Conservation (phyloP, 139 green algal genomes). For the Bryopsis sp. region DNA sequence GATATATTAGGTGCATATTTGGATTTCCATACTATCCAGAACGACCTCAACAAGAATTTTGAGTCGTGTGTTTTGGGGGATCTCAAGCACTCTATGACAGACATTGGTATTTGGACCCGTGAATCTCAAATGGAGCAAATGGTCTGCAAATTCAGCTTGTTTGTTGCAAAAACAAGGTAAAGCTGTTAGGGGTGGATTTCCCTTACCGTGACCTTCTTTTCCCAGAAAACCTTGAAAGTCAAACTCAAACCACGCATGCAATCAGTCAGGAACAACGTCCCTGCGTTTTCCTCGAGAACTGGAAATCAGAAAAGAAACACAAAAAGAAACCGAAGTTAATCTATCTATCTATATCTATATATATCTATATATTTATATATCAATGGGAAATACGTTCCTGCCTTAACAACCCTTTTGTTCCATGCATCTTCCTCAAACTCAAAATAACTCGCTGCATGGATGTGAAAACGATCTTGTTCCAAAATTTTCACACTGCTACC, state of each 20-base stretch:
- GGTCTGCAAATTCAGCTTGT: background rate
- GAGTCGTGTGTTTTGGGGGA: background rate
- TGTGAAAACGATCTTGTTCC: too few relatives aligned
- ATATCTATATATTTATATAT: too few relatives aligned
- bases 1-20: background rate
- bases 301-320: slow-evolving; percentile 10
- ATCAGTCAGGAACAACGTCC: slow-evolving; percentile 97
- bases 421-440: too few relatives aligned
- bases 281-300: slow-evolving; percentile 85
- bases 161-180: background rate
- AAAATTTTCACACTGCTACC: too few relatives aligned
- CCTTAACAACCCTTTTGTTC: too few relatives aligned
- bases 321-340: too few relatives aligned
- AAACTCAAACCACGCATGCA: slow-evolving; percentile 65
- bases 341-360: too few relatives aligned
- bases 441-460: too few relatives aligned
- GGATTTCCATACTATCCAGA: background rate
- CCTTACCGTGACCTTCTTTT: slow-evolving; percentile 87
- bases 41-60: slow-evolving; percentile 6
- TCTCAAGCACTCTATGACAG: background rate
- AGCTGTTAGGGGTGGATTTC: background rate
- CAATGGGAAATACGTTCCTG: too few relatives aligned
- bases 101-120: background rate
- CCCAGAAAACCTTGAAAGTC: slow-evolving; percentile 94
- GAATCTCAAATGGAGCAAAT: background rate